These are phyloP conservation scores for Chrysoporthe deuterocubensis DNA, from an alignment of 2,329 filamentous ascomycete genomes.

Conservation along the genomic window DNA sequence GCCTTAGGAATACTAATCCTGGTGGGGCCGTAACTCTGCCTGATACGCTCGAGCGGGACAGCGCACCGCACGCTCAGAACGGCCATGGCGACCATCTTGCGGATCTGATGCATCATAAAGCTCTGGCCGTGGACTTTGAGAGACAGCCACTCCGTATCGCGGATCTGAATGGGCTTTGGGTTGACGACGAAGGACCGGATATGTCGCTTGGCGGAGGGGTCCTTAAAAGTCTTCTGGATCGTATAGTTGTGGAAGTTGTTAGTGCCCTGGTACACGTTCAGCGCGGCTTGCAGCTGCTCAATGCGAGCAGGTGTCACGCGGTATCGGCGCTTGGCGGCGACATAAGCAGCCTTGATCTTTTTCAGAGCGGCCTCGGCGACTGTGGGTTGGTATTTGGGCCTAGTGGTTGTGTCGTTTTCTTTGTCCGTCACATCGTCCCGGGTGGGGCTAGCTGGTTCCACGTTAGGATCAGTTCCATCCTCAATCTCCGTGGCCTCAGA, in stretches of 20 bases:
- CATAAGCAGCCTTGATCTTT: slow-evolving; percentile 79
- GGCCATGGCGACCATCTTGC: slow-evolving; percentile 97
- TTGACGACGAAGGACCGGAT: slow-evolving; percentile 92
- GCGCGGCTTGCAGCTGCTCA: slow-evolving; percentile 72
- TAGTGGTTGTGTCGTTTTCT: slow-evolving; percentile 22
- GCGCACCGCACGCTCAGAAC: slow-evolving; percentile 84
- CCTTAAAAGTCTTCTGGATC: slow-evolving; percentile 79
- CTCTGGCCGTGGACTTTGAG: slow-evolving; percentile 96
- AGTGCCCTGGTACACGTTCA: slow-evolving; percentile 80
- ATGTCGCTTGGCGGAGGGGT: slow-evolving; percentile 83
- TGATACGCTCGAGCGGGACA: slow-evolving; percentile 71
- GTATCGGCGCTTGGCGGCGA: slow-evolving; percentile 82
- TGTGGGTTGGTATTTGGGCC: slow-evolving; percentile 41
- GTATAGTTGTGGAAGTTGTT: slow-evolving; percentile 98
- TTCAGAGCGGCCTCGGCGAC: slow-evolving; percentile 70
- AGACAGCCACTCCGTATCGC: slow-evolving; percentile 92
- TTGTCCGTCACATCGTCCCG: slow-evolving; percentile 4
- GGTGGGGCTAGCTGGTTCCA: slow-evolving; percentile 7
- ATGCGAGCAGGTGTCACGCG: slow-evolving; percentile 76
- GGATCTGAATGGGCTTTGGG: slow-evolving; percentile 76
- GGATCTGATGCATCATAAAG: slow-evolving; percentile 99
- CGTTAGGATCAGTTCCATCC: slow-evolving; percentile 1
- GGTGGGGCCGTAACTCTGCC: slow-evolving; percentile 71
- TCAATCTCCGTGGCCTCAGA: slow-evolving; percentile 16
- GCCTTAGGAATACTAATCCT: slow-evolving; percentile 92